These are phyloP conservation scores for Ustilago sp. DNA, from an alignment of 1,284 basidiomycete species.

Conservation along the genomic window DNA sequence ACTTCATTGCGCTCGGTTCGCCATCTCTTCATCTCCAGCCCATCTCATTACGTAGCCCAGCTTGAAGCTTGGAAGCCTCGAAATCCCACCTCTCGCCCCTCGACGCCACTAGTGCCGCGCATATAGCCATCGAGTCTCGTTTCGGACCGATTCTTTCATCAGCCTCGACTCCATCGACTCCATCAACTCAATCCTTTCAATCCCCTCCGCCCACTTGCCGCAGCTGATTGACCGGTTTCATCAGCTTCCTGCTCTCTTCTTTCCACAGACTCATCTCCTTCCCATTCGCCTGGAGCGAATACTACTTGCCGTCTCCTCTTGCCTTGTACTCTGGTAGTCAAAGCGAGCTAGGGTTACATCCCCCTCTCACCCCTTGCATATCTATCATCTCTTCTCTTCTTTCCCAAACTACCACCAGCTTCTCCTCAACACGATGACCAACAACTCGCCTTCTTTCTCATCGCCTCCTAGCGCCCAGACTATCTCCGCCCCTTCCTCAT, in stretches of 20 bases:
- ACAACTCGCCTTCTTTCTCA: constrained; percentile 28
- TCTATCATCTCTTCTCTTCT: not conserved
- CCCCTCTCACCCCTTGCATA: not conserved
- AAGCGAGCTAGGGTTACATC: constrained; percentile 1
- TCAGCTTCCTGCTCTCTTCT: constrained; percentile 12
- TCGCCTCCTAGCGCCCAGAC: constrained; percentile 14
- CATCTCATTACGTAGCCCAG: not conserved
- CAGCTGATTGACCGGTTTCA: constrained; percentile 40
- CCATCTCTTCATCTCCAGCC: constrained; percentile 27
- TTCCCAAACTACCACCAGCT: not conserved
- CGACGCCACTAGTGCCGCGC: not conserved
- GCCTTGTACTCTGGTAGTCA: constrained; percentile 42
- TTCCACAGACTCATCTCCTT: not conserved
- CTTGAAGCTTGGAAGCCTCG: not conserved
- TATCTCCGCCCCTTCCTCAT: constrained; percentile 33
- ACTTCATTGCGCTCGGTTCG: constrained; percentile 31
- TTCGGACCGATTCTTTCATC: constrained; percentile 1
- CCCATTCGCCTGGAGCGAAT: constrained; percentile 31
- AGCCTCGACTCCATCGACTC: constrained; percentile 12
- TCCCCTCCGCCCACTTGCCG: not conserved
- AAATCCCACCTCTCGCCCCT: constrained; percentile 6
- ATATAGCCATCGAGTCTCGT: constrained; percentile 8
- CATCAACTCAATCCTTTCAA: not conserved
- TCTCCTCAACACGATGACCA: constrained; percentile 29
- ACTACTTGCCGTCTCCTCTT: not conserved